These are phyloP conservation scores for Zalaria obscura DNA, from an alignment of 2,329 filamentous ascomycete species.

Conservation along the genomic window DNA sequence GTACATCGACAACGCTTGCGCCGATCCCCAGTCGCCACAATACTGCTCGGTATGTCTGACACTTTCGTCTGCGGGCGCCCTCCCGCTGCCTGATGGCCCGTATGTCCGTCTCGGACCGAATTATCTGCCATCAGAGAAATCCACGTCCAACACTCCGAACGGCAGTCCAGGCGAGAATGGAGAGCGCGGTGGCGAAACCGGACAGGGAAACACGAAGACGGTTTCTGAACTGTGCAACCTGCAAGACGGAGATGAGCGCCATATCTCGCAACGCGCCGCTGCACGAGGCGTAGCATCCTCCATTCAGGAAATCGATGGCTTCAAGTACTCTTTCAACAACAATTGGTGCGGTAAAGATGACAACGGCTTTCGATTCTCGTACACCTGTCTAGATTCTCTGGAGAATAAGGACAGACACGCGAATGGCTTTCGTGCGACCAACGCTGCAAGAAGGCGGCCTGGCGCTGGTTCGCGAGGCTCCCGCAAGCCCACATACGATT, in stretches of 20 bases:
- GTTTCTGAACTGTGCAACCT: slow-evolving; percentile 10
- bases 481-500: slow-evolving; percentile 33
- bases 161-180: not conserved
- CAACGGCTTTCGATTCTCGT: slow-evolving; percentile 32
- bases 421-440: slow-evolving; percentile 20
- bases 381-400: slow-evolving; percentile 36
- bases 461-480: slow-evolving; percentile 3
- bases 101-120: slow-evolving; percentile 1
- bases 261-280: slow-evolving; percentile 31
- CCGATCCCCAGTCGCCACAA: slow-evolving; percentile 1
- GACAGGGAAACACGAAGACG: not conserved
- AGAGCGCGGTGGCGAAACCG: not conserved
- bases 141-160: not conserved
- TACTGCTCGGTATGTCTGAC: slow-evolving; percentile 5
- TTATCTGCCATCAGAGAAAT: slow-evolving; percentile 1
- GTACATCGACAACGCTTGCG: slow-evolving; percentile 5
- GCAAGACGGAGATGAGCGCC: slow-evolving; percentile 23
- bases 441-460: slow-evolving; percentile 8
- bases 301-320: slow-evolving; percentile 31
- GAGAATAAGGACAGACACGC: slow-evolving; percentile 36
- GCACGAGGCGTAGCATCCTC: slow-evolving; percentile 29
- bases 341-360: slow-evolving; percentile 31
- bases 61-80: slow-evolving; percentile 1
- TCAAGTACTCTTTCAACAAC: slow-evolving; percentile 35
- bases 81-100: slow-evolving; percentile 1